Evolutionary conservation across 768 basidiomycete species (phyloP).

Genomic region (Phlegmacium glaucopus): DNA sequence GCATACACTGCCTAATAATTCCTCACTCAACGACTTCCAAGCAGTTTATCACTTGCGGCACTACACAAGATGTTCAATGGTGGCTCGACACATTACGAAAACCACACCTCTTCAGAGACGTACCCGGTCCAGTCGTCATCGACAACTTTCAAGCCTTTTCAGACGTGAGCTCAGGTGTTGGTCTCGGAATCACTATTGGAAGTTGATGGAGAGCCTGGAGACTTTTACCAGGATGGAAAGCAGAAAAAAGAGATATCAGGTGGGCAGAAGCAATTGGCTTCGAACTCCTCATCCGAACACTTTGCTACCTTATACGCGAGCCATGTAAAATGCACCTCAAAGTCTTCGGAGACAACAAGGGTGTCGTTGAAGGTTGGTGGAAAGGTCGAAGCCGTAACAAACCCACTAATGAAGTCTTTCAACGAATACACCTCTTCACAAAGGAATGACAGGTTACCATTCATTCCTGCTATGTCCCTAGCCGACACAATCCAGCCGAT

Average conservation of each 20-base stretch:
- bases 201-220: neutral
- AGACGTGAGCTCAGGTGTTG: slow-evolving; percentile 25
- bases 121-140: slow-evolving; percentile 22
- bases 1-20: slow-evolving; percentile 28
- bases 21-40: slow-evolving; percentile 8
- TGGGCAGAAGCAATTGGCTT: slow-evolving; percentile 46
- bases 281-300: slow-evolving; percentile 36
- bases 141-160: slow-evolving; percentile 28
- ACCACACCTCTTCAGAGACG: slow-evolving; percentile 3
- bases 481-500: slow-evolving; percentile 34
- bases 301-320: too few species aligned
- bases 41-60: slow-evolving; percentile 9
- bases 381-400: too few species aligned
- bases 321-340: too few species aligned
- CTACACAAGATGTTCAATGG: slow-evolving; percentile 22
- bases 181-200: slow-evolving; percentile 18
- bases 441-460: slow-evolving; percentile 3
- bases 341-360: too few species aligned
- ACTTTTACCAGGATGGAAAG: slow-evolving; percentile 21
- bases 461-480: slow-evolving; percentile 29
- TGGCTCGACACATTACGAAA: slow-evolving; percentile 17
- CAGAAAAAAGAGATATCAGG: slow-evolving; percentile 29
- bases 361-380: too few species aligned
- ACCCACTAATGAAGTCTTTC: too few species aligned
- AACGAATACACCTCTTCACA: slow-evolving; percentile 10